phyloP scores from a whole-genome alignment of 2,329 filamentous ascomycete genomes.

The Drechslerella coelobrocha region DNA sequence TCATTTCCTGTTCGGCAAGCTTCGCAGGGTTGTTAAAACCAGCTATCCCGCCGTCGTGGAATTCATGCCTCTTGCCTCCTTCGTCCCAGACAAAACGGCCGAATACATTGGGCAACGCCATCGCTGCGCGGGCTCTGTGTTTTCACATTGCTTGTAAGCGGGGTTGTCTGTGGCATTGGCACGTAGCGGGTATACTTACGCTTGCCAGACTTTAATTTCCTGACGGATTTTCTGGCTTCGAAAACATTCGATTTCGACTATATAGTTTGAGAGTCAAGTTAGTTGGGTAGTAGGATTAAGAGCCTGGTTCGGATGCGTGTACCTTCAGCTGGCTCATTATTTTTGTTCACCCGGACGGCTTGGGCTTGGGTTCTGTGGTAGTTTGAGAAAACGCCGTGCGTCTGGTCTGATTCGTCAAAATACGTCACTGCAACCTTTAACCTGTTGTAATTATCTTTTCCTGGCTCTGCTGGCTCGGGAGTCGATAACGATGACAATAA shows the following conservation, averaged over 20 bases:
- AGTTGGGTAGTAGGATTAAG: background rate
- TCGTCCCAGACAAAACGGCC: background rate
- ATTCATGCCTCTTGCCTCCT: background rate
- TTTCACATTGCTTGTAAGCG: too few relatives aligned
- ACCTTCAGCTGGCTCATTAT: slow-evolving; percentile 1
- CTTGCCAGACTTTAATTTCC: slow-evolving; percentile 5
- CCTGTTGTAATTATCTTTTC: too few relatives aligned
- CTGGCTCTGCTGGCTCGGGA: background rate
- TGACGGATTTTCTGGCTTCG: background rate
- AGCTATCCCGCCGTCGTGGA: background rate
- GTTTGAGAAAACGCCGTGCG: slow-evolving; percentile 3
- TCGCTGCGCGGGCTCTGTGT: slow-evolving; percentile 6
- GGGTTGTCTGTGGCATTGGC: too few relatives aligned
- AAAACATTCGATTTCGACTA: slow-evolving; percentile 4
- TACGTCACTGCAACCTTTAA: slow-evolving; percentile 2
- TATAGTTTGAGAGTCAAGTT: too few relatives aligned
- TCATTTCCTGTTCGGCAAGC: background rate
- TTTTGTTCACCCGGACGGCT: background rate
- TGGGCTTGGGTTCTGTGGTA: slow-evolving; percentile 2
- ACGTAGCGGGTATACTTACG: too few relatives aligned
- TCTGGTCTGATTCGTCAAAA: background rate
- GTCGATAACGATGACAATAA: background rate
- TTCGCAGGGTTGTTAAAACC: slow-evolving; percentile 1
- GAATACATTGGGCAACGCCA: background rate
- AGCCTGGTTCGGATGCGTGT: background rate